Conservation (phyloP, 495 filamentous ascomycete species). For the Astrothelium macrocarpum region DNA sequence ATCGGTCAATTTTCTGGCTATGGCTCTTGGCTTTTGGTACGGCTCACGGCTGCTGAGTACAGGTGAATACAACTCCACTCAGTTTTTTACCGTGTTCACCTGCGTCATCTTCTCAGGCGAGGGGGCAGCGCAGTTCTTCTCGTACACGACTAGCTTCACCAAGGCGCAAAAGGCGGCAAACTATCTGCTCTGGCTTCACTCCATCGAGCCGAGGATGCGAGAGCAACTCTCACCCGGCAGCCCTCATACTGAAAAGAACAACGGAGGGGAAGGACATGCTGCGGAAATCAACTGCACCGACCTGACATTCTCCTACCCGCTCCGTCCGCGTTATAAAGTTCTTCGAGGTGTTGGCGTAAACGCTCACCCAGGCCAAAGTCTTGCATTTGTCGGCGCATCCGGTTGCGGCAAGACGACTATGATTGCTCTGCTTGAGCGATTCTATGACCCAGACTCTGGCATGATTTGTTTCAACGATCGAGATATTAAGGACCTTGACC, state of each 20-base stretch:
- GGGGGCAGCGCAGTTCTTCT: slow-evolving; percentile 19
- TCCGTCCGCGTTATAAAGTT: slow-evolving; percentile 13
- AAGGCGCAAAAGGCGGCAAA: slow-evolving; percentile 18
- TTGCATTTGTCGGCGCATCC: slow-evolving; percentile 71
- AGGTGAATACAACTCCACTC: slow-evolving; percentile 17
- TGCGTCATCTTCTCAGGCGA: slow-evolving; percentile 18
- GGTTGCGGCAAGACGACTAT: slow-evolving; percentile 81
- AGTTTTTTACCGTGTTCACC: slow-evolving; percentile 22
- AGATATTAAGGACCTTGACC: slow-evolving; percentile 18
- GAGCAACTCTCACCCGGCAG: background rate
- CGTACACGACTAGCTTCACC: slow-evolving; percentile 17
- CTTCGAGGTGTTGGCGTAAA: slow-evolving; percentile 11
- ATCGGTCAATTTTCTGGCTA: slow-evolving; percentile 15
- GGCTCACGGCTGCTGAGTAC: slow-evolving; percentile 18
- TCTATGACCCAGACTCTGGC: slow-evolving; percentile 44
- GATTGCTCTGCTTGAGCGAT: slow-evolving; percentile 70
- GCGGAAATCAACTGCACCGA: slow-evolving; percentile 18
- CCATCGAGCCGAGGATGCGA: slow-evolving; percentile 10
- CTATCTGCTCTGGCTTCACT: slow-evolving; percentile 16
- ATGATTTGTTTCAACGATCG: slow-evolving; percentile 17
- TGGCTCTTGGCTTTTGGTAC: slow-evolving; percentile 22
- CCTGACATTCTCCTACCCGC: slow-evolving; percentile 21
- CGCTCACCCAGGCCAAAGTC: slow-evolving; percentile 65
- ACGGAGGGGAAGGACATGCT: background rate
- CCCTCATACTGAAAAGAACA: background rate